Conservation (phyloP, 208 protist genomes). For the Dictyostelium gargantuum region DNA sequence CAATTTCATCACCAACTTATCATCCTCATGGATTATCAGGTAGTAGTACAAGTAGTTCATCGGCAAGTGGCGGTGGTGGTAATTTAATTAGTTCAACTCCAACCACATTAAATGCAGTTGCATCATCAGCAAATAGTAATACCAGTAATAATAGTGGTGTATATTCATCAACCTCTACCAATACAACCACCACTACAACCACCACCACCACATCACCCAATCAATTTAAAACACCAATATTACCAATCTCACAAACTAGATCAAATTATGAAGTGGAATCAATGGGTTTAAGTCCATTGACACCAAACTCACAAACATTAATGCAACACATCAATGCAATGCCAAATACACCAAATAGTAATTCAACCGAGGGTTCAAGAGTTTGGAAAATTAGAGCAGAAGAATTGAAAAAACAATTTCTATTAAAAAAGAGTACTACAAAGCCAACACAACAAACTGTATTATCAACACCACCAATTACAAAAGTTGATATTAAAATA, state of each 20-base stretch:
- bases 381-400: slow-evolving; percentile 62
- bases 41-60: background rate
- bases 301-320: background rate
- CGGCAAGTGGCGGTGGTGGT: background rate
- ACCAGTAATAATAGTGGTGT: background rate
- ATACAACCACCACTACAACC: too few relatives aligned
- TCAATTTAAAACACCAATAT: background rate
- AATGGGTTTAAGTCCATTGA: slow-evolving; percentile 28
- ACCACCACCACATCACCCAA: too few relatives aligned
- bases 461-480: background rate
- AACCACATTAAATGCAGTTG: background rate
- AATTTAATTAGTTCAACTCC: background rate
- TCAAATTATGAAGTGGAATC: background rate
- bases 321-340: background rate
- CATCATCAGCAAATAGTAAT: background rate
- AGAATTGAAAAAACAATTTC: slow-evolving; percentile 43
- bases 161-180: background rate
- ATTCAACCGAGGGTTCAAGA: slow-evolving; percentile 3
- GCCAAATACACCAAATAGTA: slow-evolving; percentile 29
- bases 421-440: background rate
- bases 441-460: background rate
- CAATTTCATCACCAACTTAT: background rate
- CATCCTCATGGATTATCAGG: background rate
- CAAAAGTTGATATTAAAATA: background rate
- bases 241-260: background rate